A percentile compares a stretch with the other conserved stretches of the same genome.
Evolutionary conservation across 1,284 basidiomycete genomes (phyloP).

Genomic region (Cryptococcus hybrid): DNA sequence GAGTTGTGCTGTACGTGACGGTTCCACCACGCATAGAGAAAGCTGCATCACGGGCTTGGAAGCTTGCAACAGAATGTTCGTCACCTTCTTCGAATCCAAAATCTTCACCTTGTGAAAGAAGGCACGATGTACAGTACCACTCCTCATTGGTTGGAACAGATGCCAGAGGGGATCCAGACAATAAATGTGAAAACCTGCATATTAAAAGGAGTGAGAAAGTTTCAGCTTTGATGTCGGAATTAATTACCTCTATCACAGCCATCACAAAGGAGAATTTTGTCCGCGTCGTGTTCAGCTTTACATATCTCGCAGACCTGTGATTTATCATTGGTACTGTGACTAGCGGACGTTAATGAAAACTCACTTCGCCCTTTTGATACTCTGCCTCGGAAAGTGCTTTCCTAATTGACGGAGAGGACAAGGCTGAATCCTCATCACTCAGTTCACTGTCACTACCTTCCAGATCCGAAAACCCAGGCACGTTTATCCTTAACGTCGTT

Average conservation of each 20-base stretch:
- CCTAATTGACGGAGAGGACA: conserved; percentile 4
- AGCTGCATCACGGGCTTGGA: conserved; percentile 84
- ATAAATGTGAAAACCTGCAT: conserved; percentile 87
- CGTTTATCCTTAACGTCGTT: conserved; percentile 25
- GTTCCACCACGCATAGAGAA: conserved; percentile 86
- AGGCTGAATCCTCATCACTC: conserved; percentile 35
- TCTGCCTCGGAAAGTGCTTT: conserved; percentile 5
- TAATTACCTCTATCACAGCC: conserved; percentile 88
- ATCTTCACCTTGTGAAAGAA: conserved; percentile 92
- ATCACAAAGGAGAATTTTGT: conserved; percentile 93
- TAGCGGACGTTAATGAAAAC: conserved; percentile 6
- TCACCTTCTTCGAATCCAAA: conserved; percentile 99
- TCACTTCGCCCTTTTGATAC: conserved; percentile 49
- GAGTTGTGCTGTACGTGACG: conserved; percentile 61
- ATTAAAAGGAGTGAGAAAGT: neutral
- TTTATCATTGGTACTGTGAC: neutral
- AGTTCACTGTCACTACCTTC: conserved; percentile 43
- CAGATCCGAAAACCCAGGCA: conserved; percentile 34
- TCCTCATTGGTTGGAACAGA: conserved; percentile 80
- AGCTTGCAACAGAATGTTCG: conserved; percentile 88
- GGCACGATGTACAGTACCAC: conserved; percentile 94
- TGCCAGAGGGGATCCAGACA: conserved; percentile 89
- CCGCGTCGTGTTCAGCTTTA: conserved; percentile 77
- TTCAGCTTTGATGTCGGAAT: neutral
- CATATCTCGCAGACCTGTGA: conserved; percentile 80